Percentiles rank a stretch among this genome's conserved stretches.
These are phyloP conservation scores for Casuarina glauca DNA, from an alignment of 306 rosid species.

Conservation along the genomic window DNA sequence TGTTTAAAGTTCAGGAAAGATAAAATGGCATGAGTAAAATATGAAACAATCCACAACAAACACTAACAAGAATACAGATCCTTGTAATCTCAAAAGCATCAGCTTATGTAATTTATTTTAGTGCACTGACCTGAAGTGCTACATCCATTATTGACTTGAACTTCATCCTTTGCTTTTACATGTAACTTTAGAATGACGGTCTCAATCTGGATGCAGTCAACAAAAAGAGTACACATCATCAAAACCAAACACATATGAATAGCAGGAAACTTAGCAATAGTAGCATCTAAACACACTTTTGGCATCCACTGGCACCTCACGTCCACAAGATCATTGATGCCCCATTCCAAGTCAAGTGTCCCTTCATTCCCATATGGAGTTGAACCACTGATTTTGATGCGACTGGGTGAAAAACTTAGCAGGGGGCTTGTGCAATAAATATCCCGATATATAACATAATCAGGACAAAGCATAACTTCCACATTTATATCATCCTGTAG, in stretches of 20 bases:
- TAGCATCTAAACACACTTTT: constrained; percentile 57
- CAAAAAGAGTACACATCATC: constrained; percentile 29
- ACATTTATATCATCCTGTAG: constrained; percentile 59
- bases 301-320: constrained; percentile 56
- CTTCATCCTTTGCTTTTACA: constrained; percentile 51
- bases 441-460: constrained; percentile 71
- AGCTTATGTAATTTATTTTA: not conserved
- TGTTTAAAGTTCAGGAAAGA: not conserved
- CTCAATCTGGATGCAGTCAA: constrained; percentile 55
- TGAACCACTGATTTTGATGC: constrained; percentile 62
- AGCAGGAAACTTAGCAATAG: constrained; percentile 16
- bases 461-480: constrained; percentile 78
- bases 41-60: constrained; percentile 14
- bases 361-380: constrained; percentile 40
- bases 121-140: constrained; percentile 61
- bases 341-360: constrained; percentile 66
- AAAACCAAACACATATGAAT: constrained; percentile 21
- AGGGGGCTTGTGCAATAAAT: constrained; percentile 53
- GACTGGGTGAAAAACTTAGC: constrained; percentile 60
- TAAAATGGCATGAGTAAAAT: not conserved
- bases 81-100: not conserved
- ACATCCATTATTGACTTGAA: constrained; percentile 33
- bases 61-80: not conserved
- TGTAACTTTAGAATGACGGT: constrained; percentile 59
- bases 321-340: constrained; percentile 58